Base-by-base conservation (phyloP, 148 eudicot species). In the Cornus suecica region DNA sequence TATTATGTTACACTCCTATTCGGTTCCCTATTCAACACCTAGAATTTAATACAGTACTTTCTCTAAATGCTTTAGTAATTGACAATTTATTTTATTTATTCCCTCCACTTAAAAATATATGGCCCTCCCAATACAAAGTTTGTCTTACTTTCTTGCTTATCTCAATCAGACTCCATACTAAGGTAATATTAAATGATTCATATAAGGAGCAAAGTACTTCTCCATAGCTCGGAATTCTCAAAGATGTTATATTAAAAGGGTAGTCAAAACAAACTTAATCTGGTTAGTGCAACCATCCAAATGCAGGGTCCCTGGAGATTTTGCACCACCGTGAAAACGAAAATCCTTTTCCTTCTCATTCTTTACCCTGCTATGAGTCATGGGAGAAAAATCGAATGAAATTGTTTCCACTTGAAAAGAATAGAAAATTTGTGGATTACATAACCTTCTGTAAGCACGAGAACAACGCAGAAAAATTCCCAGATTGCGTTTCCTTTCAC, bases 241-340 rank as follows among this genome's bases (percentile, higher is more conserved):
- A 25, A 37, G 34, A 25, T 63, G 56, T 62, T 30, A 63, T 18
- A 18, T 15, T 26, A 27, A 22, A 52, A 71, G 34, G 63, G 41
- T 34, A 62, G 34, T 48, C 58, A 73, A 56, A n/a, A 61, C 15
- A 29, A 54, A 22, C 65, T 31, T 72, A 29, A 32, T 63, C 75
- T 72, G n/a, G 30, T 30, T 8, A 63, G 22, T 32, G 25, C 52
- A 63, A 41, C 18, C 15, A 31, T 41, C 20, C 62, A 61, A 51
- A 61, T 71, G 23, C 42, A 37, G 8, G 42, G 42, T 37, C 30
- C 48, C 34, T 54, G 67, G 66, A 60, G 29, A 25, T 31, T 37
- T 60, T 58, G 32, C 31, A 58, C 7, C 5, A n/a, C n/a, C 29
- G 24, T 11, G n/a, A 8, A 58, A 68, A n/a, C n/a, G n/a, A 23